Evolutionary conservation across 257 asterid species (phyloP), one percentile per base, ranked within the genome.

Genomic region (Fraxinus pennsylvanica): DNA sequence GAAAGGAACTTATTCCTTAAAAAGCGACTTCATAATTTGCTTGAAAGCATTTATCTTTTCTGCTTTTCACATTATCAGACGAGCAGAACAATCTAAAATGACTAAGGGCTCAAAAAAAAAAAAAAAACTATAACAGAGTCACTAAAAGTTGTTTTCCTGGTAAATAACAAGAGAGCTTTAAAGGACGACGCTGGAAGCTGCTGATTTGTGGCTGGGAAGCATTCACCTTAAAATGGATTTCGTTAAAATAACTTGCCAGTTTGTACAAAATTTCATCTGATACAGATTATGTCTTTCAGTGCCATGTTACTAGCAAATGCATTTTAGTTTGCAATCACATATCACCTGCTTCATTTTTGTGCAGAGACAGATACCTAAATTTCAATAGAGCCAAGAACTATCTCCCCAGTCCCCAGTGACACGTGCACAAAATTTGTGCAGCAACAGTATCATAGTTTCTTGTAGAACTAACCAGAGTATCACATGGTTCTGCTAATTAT

Each of bases 141-240:
- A 4, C 8, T 47, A 14, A 47, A 45, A 59, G 32, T 59, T 6
- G 12, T 32, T 5, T 59, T 59, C 29, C 41, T 45, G 47, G 66
- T 68, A 61, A 38, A 36, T 61, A 76, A 39, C 29, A 75, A 41
- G 33, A 76, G n/a, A 77, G 80, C 35, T 80, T 76, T 21, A 2
- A 30, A 71, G 61, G 29, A 74, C 22, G 27, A 77, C 15, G 66
- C 61, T 47, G 22, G 35, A 59, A 67, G 74, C 50, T 9, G 35
- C 50, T 77, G 71, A 72, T 4, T 75, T 68, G 38, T n/a, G 47
- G 45, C 43, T 81, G 9, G 45, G 66, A 41, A 27, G 69, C 29
- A 35, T 68, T 52, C 33, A 67, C 29, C 74, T 32, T 57, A 38
- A 57, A 57, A 27, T 41, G 15, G 25, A 57, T 57, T 52, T 69